Conservation (phyloP, 106 monocot genomes). For the Platanthera zijinensis region DNA sequence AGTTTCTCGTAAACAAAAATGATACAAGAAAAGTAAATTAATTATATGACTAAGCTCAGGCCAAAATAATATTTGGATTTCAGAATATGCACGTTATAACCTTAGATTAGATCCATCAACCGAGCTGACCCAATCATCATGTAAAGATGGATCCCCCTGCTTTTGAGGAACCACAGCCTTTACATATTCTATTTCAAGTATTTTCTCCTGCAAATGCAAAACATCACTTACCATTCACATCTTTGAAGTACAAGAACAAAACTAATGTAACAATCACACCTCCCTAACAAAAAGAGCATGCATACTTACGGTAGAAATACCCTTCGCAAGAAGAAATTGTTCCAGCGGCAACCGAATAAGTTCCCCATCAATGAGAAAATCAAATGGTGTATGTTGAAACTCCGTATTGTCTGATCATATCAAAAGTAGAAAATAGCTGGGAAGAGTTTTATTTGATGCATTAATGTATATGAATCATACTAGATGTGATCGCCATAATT, state of each 20-base stretch:
- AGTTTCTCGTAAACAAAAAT: not conserved
- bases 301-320: constrained; percentile 66
- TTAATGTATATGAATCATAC: constrained; percentile 5
- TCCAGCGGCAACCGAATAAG: constrained; percentile 77
- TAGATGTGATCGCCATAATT: not conserved
- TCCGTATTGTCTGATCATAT: constrained; percentile 35
- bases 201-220: constrained; percentile 47
- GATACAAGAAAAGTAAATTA: not conserved
- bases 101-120: constrained; percentile 76
- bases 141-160: constrained; percentile 57
- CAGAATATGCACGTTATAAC: constrained; percentile 15
- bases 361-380: constrained; percentile 84
- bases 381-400: constrained; percentile 57
- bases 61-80: not conserved
- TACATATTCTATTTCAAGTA: constrained; percentile 84
- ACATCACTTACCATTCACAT: not conserved
- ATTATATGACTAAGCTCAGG: not conserved
- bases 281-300: not conserved
- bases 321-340: constrained; percentile 67
- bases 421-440: not conserved
- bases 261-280: not conserved
- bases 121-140: constrained; percentile 96
- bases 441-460: not conserved
- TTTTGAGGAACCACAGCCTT: constrained; percentile 59
- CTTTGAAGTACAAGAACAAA: not conserved